Percentiles rank a stretch among this genome's conserved stretches.
Conservation (phyloP, 345 rosid species). For the Odontarrhena argentea region DNA sequence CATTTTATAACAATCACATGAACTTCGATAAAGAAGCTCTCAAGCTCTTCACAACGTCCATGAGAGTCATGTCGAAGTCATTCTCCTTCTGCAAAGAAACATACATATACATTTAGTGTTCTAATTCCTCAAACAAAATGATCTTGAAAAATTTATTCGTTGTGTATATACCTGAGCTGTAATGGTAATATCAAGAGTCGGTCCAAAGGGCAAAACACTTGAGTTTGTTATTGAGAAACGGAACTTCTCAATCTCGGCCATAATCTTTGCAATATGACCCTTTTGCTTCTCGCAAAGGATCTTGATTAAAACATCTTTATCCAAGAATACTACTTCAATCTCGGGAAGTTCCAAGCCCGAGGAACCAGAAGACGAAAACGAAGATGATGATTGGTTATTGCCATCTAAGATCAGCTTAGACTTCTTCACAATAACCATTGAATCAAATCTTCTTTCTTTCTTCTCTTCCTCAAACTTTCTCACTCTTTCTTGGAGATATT, state of each 20-base stretch:
- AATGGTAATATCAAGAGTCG: conserved; percentile 66
- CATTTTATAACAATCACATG: conserved; percentile 44
- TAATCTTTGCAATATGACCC: conserved; percentile 57
- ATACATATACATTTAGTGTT: not conserved
- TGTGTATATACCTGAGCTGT: conserved; percentile 62
- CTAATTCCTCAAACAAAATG: too few relatives aligned
- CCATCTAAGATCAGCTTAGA: conserved; percentile 56
- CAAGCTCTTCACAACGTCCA: conserved; percentile 71
- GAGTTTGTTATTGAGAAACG: conserved; percentile 56
- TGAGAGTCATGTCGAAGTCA: conserved; percentile 61
- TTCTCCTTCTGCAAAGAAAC: conserved; percentile 61
- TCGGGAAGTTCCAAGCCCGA: conserved; percentile 58
- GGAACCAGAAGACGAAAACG: conserved; percentile 16
- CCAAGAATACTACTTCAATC: conserved; percentile 76
- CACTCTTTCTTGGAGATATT: conserved; percentile 77
- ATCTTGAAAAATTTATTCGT: not conserved
- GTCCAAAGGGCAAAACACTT: conserved; percentile 77
- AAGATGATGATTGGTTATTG: conserved; percentile 40
- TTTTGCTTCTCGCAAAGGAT: conserved; percentile 79
- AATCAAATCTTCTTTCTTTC: conserved; percentile 62
- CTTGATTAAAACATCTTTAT: conserved; percentile 66
- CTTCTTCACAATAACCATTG: conserved; percentile 72
- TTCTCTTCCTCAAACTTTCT: conserved; percentile 71
- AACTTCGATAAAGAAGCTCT: conserved; percentile 50
- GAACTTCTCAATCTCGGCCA: conserved; percentile 66